Conservation (phyloP, 164 flowering plant species). For the Cinnamomum chago region DNA sequence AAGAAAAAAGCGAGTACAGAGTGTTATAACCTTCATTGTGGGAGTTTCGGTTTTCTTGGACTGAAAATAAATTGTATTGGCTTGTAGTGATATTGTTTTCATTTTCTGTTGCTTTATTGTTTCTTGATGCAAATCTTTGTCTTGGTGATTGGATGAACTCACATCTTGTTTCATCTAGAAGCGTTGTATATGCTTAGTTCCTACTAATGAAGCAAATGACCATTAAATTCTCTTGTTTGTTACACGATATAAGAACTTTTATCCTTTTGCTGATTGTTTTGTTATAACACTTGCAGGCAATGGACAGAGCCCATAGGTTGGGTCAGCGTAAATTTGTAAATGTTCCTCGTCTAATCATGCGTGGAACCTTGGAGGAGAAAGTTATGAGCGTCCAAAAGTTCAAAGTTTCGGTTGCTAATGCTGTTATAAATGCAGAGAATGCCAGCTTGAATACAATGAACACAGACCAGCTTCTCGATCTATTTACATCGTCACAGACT, state of each 20-base stretch:
- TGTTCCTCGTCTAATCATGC: slow-evolving; percentile 98
- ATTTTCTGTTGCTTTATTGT: too few relatives aligned
- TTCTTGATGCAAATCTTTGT: background rate
- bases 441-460: slow-evolving; percentile 96
- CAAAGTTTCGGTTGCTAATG: slow-evolving; percentile 86
- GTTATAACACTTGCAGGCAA: slow-evolving; percentile 57
- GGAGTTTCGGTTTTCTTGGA: too few relatives aligned
- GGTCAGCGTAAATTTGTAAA: slow-evolving; percentile 93
- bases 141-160: background rate
- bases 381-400: slow-evolving; percentile 97
- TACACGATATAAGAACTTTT: too few relatives aligned
- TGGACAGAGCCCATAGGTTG: slow-evolving; percentile 98
- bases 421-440: slow-evolving; percentile 93
- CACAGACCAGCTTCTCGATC: slow-evolving; percentile 95
- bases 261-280: background rate
- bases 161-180: background rate
- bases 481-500: slow-evolving; percentile 76
- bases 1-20: too few relatives aligned
- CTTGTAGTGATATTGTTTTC: too few relatives aligned
- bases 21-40: too few relatives aligned
- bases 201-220: background rate
- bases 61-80: too few relatives aligned
- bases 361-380: slow-evolving; percentile 97
- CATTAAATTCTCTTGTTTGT: background rate
- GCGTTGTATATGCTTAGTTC: background rate